phyloP scores from a whole-genome alignment of 2,329 filamentous ascomycete species.

The Aspergillus sp. region DNA sequence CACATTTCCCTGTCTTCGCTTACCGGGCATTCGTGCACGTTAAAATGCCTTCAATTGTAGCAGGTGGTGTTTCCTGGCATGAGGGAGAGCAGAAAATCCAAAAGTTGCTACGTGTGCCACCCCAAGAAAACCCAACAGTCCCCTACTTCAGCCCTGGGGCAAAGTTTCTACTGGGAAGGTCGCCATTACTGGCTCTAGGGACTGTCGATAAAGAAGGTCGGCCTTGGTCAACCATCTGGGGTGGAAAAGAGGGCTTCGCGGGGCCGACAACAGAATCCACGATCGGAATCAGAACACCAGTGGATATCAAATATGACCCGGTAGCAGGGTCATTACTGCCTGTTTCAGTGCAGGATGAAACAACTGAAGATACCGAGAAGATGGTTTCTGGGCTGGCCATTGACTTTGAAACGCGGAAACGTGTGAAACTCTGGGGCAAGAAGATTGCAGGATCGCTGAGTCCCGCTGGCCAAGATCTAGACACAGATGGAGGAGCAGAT shows the following conservation, averaged over 20 bases:
- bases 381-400: conserved; percentile 61
- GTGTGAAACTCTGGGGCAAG: conserved; percentile 69
- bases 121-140: conserved; percentile 61
- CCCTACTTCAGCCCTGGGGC: conserved; percentile 59
- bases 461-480: conserved; percentile 1
- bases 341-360: conserved; percentile 37
- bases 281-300: conserved; percentile 58
- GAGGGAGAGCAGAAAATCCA: conserved; percentile 65
- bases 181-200: conserved; percentile 68
- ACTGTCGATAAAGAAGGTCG: conserved; percentile 60
- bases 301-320: conserved; percentile 63
- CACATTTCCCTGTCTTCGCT: too few species aligned
- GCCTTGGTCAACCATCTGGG: conserved; percentile 76
- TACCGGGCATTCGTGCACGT: too few species aligned
- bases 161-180: conserved; percentile 55
- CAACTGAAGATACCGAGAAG: conserved; percentile 31
- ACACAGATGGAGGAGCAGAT: conserved; percentile 22
- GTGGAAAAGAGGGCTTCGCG: conserved; percentile 67
- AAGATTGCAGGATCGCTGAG: conserved; percentile 60
- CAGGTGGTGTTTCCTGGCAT: conserved; percentile 47
- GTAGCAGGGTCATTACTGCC: conserved; percentile 61
- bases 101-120: conserved; percentile 54
- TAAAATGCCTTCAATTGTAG: conserved; percentile 18
- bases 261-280: conserved; percentile 57
- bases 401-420: conserved; percentile 61